Evolutionary conservation across 257 asterid species (phyloP).

Genomic region (Ballota nigra): DNA sequence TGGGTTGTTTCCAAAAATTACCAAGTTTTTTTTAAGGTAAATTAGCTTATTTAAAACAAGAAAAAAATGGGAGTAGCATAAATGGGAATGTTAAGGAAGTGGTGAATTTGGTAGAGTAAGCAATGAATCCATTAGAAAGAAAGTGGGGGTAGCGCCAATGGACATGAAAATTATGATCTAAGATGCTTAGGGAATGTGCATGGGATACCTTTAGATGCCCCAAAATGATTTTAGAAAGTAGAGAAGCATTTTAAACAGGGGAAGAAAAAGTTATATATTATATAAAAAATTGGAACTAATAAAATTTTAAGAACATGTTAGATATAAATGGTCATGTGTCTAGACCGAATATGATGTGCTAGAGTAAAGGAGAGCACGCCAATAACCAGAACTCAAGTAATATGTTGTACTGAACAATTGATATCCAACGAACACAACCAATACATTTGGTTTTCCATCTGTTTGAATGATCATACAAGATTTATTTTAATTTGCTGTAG

Average conservation of each 20-base stretch:
- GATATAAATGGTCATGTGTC: too few relatives aligned
- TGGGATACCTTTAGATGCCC: background rate
- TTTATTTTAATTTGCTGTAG: background rate
- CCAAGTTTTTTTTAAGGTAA: background rate
- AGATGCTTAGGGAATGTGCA: background rate
- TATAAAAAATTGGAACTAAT: too few relatives aligned
- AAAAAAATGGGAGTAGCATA: background rate
- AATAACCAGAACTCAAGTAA: too few relatives aligned
- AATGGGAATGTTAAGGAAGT: background rate
- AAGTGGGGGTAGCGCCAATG: background rate
- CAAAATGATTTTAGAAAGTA: background rate
- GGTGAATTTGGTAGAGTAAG: too few relatives aligned
- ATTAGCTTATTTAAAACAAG: background rate
- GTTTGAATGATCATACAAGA: background rate
- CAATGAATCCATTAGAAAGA: background rate
- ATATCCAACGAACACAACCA: too few relatives aligned
- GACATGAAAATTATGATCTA: background rate
- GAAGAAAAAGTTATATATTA: background rate
- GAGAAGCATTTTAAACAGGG: background rate
- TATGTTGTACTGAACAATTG: too few relatives aligned
- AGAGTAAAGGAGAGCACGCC: too few relatives aligned
- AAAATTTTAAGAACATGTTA: too few relatives aligned
- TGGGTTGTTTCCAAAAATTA: conserved; percentile 4
- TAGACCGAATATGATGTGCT: too few relatives aligned
- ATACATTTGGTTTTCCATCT: too few relatives aligned